phyloP scores from a whole-genome alignment of 495 filamentous ascomycete genomes.

The Apodospora peruviana region DNA sequence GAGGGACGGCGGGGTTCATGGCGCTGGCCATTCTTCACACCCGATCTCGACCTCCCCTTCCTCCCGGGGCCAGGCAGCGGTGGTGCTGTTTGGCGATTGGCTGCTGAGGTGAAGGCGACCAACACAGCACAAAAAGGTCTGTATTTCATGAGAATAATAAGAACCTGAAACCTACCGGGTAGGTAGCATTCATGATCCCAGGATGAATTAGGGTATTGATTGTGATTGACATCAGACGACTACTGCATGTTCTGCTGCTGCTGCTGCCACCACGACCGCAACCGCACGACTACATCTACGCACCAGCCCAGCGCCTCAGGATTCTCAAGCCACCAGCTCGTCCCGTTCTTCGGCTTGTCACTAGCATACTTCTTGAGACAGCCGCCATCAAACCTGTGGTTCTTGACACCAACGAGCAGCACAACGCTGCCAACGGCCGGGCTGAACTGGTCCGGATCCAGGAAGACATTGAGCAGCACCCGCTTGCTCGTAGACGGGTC shows the following conservation, averaged over 20 bases:
- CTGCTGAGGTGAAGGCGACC: too few relatives aligned
- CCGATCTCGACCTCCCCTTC: too few relatives aligned
- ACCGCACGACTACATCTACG: constrained; percentile 26
- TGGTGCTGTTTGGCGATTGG: too few relatives aligned
- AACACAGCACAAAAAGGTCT: too few relatives aligned
- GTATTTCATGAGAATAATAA: too few relatives aligned
- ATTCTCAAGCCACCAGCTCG: constrained; percentile 38
- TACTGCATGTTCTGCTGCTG: neutral
- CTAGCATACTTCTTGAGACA: constrained; percentile 42
- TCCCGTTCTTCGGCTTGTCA: constrained; percentile 25
- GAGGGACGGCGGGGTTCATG: too few relatives aligned
- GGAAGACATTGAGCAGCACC: constrained; percentile 38
- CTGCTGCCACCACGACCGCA: constrained; percentile 36
- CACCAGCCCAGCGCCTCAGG: constrained; percentile 36
- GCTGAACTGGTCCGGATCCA: constrained; percentile 36
- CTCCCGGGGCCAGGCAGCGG: too few relatives aligned
- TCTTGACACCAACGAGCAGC: constrained; percentile 41
- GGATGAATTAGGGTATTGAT: neutral
- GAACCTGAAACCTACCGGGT: too few relatives aligned
- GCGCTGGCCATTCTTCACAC: too few relatives aligned
- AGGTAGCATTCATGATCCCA: neutral
- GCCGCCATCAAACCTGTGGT: constrained; percentile 42
- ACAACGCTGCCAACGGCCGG: constrained; percentile 37
- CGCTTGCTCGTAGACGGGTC: constrained; percentile 38
- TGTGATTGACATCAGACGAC: neutral